phyloP scores from a whole-genome alignment of 306 rosid genomes.

The Vigna trinervia region DNA sequence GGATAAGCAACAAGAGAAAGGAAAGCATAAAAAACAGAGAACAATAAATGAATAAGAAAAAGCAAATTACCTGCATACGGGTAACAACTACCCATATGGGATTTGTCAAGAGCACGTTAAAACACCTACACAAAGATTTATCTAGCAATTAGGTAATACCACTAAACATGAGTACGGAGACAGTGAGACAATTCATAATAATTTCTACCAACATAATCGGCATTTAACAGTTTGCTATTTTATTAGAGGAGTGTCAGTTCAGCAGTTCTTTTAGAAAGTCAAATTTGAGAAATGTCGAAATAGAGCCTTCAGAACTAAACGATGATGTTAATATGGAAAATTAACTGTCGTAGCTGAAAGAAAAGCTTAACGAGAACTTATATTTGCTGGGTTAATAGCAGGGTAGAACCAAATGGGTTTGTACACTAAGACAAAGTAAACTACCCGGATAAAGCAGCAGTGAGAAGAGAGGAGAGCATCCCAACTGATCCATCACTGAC shows the following conservation, averaged over 20 bases:
- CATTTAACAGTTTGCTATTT: conserved; percentile 6
- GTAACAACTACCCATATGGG: conserved; percentile 96
- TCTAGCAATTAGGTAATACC: conserved; percentile 31
- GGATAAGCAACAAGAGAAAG: background rate
- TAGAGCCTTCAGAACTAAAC: conserved; percentile 3
- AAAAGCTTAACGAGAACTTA: background rate
- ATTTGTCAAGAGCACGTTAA: conserved; percentile 91
- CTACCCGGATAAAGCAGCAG: conserved; percentile 96
- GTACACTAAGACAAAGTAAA: conserved; percentile 34
- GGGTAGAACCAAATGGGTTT: conserved; percentile 14
- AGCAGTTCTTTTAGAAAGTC: background rate
- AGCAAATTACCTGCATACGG: conserved; percentile 84
- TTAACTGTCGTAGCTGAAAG: background rate
- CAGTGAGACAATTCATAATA: conserved; percentile 13
- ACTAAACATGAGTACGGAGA: conserved; percentile 30
- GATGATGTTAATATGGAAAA: background rate
- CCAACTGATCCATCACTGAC: conserved; percentile 92
- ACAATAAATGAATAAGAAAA: conserved; percentile 12
- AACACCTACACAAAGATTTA: conserved; percentile 70
- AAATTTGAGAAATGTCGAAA: conserved; percentile 21
- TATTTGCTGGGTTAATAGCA: conserved; percentile 19
- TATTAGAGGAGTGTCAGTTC: conserved; percentile 2
- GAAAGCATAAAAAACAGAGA: conserved; percentile 18
- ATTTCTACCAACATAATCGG: conserved; percentile 12
- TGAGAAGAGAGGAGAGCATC: conserved; percentile 87